phyloP scores from a whole-genome alignment of 2,329 filamentous ascomycete species.

The Xenoacremonium recifei region DNA sequence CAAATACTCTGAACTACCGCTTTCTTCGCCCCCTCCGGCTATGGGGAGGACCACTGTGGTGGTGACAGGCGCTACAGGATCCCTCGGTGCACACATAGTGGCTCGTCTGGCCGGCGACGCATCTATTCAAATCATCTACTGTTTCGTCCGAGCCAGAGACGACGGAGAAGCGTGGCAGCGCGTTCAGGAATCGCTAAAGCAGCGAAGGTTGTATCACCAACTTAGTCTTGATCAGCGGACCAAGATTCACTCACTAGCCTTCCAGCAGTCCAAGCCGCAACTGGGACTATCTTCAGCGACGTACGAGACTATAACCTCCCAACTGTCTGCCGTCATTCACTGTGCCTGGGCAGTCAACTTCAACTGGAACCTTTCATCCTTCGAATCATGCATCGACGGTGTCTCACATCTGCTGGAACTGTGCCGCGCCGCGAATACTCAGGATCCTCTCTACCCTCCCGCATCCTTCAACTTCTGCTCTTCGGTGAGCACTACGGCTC shows the following conservation, averaged over 20 bases:
- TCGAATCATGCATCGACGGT: conserved; percentile 47
- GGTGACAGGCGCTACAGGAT: conserved; percentile 63
- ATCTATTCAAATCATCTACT: conserved; percentile 52
- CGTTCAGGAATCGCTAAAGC: too few species aligned
- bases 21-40: conserved; percentile 18
- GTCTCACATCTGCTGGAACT: conserved; percentile 44
- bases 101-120: conserved; percentile 56
- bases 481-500: conserved; percentile 41
- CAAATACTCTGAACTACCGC: conserved; percentile 36
- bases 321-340: conserved; percentile 48
- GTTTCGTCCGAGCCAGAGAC: conserved; percentile 15
- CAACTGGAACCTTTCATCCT: conserved; percentile 48
- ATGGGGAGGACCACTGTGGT: too few species aligned
- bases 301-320: too few species aligned
- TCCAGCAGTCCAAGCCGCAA: too few species aligned
- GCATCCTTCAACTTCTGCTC: conserved; percentile 48
- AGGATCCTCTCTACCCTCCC: conserved; percentile 14
- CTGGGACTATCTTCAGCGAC: too few species aligned
- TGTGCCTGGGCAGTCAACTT: conserved; percentile 57
- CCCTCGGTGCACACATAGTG: conserved; percentile 57
- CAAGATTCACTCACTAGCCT: too few species aligned
- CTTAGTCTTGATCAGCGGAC: too few species aligned
- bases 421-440: conserved; percentile 18
- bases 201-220: too few species aligned
- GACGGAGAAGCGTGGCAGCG: conserved; percentile 7